Evolutionary conservation across 108 stramenopile genomes (phyloP).

Genomic region (Stephanodiscus triporus): DNA sequence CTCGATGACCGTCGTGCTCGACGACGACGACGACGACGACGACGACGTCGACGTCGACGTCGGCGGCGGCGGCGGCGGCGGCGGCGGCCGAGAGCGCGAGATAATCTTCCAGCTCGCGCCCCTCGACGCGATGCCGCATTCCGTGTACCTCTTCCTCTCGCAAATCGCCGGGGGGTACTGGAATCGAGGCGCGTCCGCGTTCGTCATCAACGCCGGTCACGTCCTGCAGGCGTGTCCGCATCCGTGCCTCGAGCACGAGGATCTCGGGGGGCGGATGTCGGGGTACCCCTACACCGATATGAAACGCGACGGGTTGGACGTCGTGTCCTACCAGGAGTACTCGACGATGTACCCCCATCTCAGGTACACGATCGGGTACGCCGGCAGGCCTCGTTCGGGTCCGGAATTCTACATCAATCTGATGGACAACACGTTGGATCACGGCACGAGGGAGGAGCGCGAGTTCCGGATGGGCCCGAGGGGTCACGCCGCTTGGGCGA

Average conservation of each 20-base stretch:
- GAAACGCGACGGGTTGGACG: constrained; percentile 49
- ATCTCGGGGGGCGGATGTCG: constrained; percentile 33
- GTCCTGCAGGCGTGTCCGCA: constrained; percentile 85
- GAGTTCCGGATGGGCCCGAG: constrained; percentile 17
- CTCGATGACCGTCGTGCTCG: constrained; percentile 34
- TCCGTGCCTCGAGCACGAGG: constrained; percentile 59
- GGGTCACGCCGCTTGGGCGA: constrained; percentile 52
- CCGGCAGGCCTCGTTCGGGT: constrained; percentile 88
- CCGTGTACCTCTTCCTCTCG: constrained; percentile 53
- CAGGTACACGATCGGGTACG: constrained; percentile 84
- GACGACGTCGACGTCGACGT: not conserved
- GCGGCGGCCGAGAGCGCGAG: constrained; percentile 9
- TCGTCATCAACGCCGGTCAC: constrained; percentile 83
- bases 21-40: constrained; percentile 9
- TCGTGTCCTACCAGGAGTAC: constrained; percentile 86
- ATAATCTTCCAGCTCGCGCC: constrained; percentile 42
- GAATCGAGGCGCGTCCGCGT: constrained; percentile 66
- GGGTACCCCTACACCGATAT: constrained; percentile 54
- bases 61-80: not conserved
- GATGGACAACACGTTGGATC: constrained; percentile 80
- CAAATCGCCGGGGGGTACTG: constrained; percentile 57
- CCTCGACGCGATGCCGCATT: constrained; percentile 52
- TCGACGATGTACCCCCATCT: constrained; percentile 68
- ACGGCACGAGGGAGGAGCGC: constrained; percentile 81
- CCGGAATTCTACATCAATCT: constrained; percentile 91